Base-by-base conservation (phyloP, 2,329 filamentous ascomycete species). In the Ceratocystis ficicola region DNA sequence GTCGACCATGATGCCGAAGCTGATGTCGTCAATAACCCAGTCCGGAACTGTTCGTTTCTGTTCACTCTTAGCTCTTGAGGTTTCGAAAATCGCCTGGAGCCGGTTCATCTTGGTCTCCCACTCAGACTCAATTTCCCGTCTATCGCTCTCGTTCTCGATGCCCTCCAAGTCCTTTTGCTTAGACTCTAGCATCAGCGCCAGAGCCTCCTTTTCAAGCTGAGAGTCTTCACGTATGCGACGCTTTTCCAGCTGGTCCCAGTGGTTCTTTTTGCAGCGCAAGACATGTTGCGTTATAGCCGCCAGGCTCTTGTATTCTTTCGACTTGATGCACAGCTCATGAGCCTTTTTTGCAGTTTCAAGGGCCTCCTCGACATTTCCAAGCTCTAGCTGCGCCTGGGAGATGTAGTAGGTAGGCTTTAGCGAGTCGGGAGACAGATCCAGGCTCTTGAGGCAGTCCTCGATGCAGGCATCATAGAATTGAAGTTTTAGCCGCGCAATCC, bases 391-490 rank as follows among this genome's bases (percentile, higher is more conserved):
- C 0, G 92, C 90, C 75, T 95, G 88, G 2, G 90, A 86, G 30
- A 95, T 82, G 73, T 91, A 89, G 75, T 88, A 95, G 72, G 85
- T 83, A 6, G 89, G 90, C 76, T 97, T 97, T 78, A 95, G 86
- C 71, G 83, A 85, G 59, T 75, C 76, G 22, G 81, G 78, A 32
- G 83, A 78, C 5, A 95, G 80, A 67, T 84, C 80, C 62, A 96
- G 86, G 69, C 88, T 90, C 63, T 84, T 79, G 64, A 86, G 76
- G 73, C 91, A 93, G 75, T 96, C 92, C 68, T 84, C 78, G 69
- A 94, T 86, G 62, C 87, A 90, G 8, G 81, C 85, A 36, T 89
- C 82, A 83, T 87, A 95, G 70, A 84, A 79, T 68, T 81, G 77
- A 25, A 95, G 81, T 75, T 88, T 89, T 67, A 94, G 79, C 50